A percentile compares a stretch with the other conserved stretches of the same genome.
These are phyloP conservation scores for Boletus subparvulus DNA, from an alignment of 768 basidiomycete genomes.

Conservation along the genomic window DNA sequence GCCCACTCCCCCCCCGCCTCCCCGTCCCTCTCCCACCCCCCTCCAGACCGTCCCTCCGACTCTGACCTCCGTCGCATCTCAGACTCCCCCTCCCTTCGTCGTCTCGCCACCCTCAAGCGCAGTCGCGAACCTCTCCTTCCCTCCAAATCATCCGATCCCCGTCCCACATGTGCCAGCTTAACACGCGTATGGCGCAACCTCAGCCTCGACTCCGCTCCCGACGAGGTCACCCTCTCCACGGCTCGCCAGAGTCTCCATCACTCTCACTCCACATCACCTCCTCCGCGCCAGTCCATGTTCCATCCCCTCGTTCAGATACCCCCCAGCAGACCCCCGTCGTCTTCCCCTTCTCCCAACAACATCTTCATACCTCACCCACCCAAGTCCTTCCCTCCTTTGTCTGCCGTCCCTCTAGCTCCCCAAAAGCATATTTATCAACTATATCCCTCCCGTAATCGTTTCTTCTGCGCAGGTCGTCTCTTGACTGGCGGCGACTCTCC, in stretches of 20 bases:
- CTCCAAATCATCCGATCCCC: background rate
- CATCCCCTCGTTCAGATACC: constrained; percentile 28
- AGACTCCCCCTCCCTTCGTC: constrained; percentile 25
- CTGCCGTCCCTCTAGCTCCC: constrained; percentile 32
- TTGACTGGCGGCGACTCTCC: constrained; percentile 86
- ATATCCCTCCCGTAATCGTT: constrained; percentile 73
- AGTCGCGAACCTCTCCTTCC: constrained; percentile 73
- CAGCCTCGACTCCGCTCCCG: constrained; percentile 50
- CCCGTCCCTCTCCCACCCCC: constrained; percentile 36
- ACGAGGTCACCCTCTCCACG: constrained; percentile 20
- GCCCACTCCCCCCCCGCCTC: constrained; percentile 42
- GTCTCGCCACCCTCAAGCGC: constrained; percentile 47
- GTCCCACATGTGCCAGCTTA: constrained; percentile 38
- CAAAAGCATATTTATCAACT: constrained; percentile 56
- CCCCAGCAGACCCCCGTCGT: constrained; percentile 22
- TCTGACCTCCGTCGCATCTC: constrained; percentile 38
- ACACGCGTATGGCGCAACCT: constrained; percentile 56
- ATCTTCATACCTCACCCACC: constrained; percentile 33
- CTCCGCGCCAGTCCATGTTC: constrained; percentile 12
- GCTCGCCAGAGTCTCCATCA: constrained; percentile 1
- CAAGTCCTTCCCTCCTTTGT: constrained; percentile 32
- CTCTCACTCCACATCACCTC: constrained; percentile 12
- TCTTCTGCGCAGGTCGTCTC: constrained; percentile 68
- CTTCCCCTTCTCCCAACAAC: constrained; percentile 29
- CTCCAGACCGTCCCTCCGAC: constrained; percentile 41